phyloP scores from a whole-genome alignment of 306 rosid genomes.

The Calophaca sinica region DNA sequence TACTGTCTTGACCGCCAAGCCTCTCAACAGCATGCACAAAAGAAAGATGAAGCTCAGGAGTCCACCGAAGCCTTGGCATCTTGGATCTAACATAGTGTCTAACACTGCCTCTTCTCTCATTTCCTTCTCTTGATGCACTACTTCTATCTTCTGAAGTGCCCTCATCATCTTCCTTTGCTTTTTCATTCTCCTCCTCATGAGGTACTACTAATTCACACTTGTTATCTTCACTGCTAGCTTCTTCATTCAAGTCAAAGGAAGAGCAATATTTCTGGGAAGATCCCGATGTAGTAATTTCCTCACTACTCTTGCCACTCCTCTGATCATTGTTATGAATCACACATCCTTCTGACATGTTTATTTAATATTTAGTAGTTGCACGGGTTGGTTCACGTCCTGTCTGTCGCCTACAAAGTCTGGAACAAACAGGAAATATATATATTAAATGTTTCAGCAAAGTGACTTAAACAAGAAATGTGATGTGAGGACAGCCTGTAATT shows the following conservation, averaged over 20 bases:
- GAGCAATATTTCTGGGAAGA: slow-evolving; percentile 56
- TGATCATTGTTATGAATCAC: slow-evolving; percentile 26
- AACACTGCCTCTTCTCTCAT: slow-evolving; percentile 52
- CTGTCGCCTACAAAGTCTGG: slow-evolving; percentile 15
- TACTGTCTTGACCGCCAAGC: slow-evolving; percentile 91
- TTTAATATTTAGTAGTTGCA: background rate
- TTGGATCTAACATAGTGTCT: slow-evolving; percentile 81
- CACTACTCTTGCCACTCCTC: background rate
- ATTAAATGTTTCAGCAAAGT: slow-evolving; percentile 15
- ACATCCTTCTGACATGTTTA: slow-evolving; percentile 46
- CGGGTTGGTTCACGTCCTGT: slow-evolving; percentile 14
- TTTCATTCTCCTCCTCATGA: background rate
- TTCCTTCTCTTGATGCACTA: slow-evolving; percentile 13
- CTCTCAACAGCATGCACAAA: slow-evolving; percentile 79
- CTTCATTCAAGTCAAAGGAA: slow-evolving; percentile 70
- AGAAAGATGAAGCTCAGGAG: slow-evolving; percentile 82
- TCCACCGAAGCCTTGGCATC: slow-evolving; percentile 91
- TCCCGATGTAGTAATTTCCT: slow-evolving; percentile 24
- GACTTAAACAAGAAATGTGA: slow-evolving; percentile 8
- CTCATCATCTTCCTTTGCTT: slow-evolving; percentile 15
- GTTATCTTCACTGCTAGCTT: slow-evolving; percentile 52
- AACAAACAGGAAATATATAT: slow-evolving; percentile 10
- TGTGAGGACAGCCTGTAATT: slow-evolving; percentile 44
- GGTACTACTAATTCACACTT: no score
- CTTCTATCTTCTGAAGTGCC: slow-evolving; percentile 42